These are phyloP conservation scores for Tricholoma sp. DNA, from an alignment of 768 basidiomycete genomes.

Conservation along the genomic window DNA sequence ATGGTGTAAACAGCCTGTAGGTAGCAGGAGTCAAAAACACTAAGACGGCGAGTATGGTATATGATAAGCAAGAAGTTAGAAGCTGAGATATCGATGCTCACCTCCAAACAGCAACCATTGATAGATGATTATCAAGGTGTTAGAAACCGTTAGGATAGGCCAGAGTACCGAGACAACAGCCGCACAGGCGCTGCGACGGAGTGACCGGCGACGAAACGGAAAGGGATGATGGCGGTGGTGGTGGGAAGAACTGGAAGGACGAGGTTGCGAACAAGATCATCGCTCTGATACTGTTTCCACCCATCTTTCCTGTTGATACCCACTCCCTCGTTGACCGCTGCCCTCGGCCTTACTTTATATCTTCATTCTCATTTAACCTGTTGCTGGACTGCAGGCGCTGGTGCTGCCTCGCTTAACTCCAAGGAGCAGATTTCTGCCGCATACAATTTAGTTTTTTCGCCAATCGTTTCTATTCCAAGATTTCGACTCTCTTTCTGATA, in stretches of 20 bases:
- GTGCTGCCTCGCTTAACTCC: constrained; percentile 31
- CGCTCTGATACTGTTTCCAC: constrained; percentile 2
- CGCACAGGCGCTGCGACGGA: not conserved
- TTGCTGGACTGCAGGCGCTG: constrained; percentile 38
- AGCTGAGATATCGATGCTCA: no score
- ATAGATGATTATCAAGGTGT: no score
- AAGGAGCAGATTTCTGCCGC: constrained; percentile 9
- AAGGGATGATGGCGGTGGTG: not conserved
- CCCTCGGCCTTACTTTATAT: constrained; percentile 14
- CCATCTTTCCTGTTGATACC: constrained; percentile 32
- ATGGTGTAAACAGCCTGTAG: no score
- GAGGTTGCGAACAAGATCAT: constrained; percentile 1
- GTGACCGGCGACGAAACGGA: not conserved
- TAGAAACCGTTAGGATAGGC: no score
- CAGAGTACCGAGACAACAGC: no score
- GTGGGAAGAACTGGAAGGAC: constrained; percentile 17
- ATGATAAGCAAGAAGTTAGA: no score
- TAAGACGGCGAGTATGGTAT: no score
- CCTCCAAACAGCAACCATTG: no score
- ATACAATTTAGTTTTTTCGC: constrained; percentile 7
- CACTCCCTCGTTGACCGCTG: constrained; percentile 17
- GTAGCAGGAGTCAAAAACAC: no score
- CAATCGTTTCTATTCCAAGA: constrained; percentile 14
- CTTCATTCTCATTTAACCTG: constrained; percentile 19
- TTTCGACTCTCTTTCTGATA: constrained; percentile 17